Conservation (phyloP, 2,329 filamentous ascomycete genomes). For the Colletotrichum cuscutae region DNA sequence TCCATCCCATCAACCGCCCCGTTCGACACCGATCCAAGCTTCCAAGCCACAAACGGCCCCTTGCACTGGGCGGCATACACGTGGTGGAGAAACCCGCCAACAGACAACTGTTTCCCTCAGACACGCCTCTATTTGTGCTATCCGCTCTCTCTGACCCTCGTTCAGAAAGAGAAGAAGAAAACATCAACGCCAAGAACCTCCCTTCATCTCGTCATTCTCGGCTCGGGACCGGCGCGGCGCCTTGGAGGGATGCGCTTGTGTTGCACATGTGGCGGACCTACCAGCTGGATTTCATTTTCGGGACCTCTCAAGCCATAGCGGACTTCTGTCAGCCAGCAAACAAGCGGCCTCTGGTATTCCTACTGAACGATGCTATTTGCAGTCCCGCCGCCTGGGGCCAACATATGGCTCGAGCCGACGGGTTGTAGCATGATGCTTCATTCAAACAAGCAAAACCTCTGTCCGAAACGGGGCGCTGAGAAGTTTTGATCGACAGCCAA, state of each 20-base stretch:
- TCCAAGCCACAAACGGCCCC: conserved; percentile 14
- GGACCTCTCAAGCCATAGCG: conserved; percentile 12
- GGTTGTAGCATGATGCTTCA: conserved; percentile 13
- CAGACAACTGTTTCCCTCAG: neutral
- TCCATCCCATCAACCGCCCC: conserved; percentile 7
- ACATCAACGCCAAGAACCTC: neutral
- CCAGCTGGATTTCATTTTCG: conserved; percentile 4
- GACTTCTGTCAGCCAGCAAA: neutral
- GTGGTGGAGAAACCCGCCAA: conserved; percentile 22
- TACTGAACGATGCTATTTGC: neutral
- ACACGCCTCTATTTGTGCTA: conserved; percentile 7
- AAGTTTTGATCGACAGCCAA: neutral
- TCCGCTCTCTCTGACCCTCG: conserved; percentile 7
- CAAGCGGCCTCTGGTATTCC: neutral
- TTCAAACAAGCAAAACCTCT: conserved; percentile 16
- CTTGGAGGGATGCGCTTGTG: neutral
- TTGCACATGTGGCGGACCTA: conserved; percentile 6
- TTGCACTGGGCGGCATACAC: conserved; percentile 23
- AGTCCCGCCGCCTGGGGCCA: conserved; percentile 2
- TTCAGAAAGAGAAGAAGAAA: conserved; percentile 17
- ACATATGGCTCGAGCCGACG: neutral
- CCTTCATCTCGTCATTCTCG: conserved; percentile 14
- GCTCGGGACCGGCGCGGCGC: conserved; percentile 19
- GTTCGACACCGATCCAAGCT: conserved; percentile 16
- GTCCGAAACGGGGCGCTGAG: neutral